phyloP scores from a whole-genome alignment of 75 land plant genomes.

The Picea sitchensis region DNA sequence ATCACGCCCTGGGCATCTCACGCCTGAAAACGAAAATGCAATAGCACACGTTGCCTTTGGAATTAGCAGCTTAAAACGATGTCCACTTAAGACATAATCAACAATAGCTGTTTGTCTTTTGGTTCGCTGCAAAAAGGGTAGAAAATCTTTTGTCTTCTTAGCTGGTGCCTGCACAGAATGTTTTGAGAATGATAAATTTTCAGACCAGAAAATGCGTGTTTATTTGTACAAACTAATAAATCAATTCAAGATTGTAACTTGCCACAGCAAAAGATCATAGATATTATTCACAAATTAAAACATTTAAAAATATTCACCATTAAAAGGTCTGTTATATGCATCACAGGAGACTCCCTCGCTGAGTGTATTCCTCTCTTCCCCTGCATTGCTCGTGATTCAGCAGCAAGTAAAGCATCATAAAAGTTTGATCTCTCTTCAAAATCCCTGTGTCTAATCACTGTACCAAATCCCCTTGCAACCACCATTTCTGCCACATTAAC shows the following conservation, averaged over 20 bases:
- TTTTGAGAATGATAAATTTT: background rate
- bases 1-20: constrained; percentile 91
- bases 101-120: constrained; percentile 81
- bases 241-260: background rate
- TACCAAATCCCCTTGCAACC: constrained; percentile 79
- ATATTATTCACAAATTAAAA: constrained; percentile 19
- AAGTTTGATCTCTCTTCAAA: constrained; percentile 96
- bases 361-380: constrained; percentile 79
- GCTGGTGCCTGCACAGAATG: constrained; percentile 41
- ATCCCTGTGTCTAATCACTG: constrained; percentile 86
- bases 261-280: background rate
- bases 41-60: constrained; percentile 90
- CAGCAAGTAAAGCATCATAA: constrained; percentile 84
- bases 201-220: background rate
- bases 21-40: constrained; percentile 94
- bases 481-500: constrained; percentile 84
- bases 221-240: background rate
- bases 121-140: constrained; percentile 81
- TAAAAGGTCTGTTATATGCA: constrained; percentile 74
- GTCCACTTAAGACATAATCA: constrained; percentile 97
- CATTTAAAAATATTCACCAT: constrained; percentile 22
- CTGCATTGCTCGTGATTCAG: constrained; percentile 70
- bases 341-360: constrained; percentile 70
- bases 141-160: constrained; percentile 74
- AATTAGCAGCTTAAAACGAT: constrained; percentile 80